A percentile compares a stretch with the other conserved stretches of the same genome.
Evolutionary conservation across 2,329 filamentous ascomycete species (phyloP).

Genomic region (Cladophialophora bantiana): DNA sequence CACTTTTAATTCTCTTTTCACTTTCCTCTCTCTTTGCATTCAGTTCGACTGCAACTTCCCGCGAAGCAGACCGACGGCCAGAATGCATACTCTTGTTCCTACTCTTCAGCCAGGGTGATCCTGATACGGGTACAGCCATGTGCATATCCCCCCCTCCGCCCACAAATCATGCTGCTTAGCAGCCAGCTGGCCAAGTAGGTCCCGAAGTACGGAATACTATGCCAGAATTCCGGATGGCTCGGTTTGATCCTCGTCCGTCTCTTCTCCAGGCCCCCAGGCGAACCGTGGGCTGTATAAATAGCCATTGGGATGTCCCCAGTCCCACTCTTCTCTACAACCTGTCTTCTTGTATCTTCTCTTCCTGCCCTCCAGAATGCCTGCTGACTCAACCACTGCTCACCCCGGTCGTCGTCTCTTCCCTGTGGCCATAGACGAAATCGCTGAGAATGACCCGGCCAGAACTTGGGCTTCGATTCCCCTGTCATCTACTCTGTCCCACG

Average conservation of each 20-base stretch:
- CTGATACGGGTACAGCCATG: too few relatives aligned
- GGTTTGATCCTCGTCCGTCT: neutral
- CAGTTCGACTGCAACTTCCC: too few relatives aligned
- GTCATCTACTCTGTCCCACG: conserved; percentile 3
- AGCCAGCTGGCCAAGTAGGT: neutral
- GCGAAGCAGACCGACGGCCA: too few relatives aligned
- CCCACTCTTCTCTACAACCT: neutral
- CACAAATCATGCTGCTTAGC: neutral
- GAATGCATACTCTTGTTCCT: too few relatives aligned
- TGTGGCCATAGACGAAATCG: conserved; percentile 15
- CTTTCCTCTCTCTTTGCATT: neutral
- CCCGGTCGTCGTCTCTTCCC: conserved; percentile 16
- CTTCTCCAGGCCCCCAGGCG: neutral
- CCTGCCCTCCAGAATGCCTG: neutral
- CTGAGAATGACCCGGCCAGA: conserved; percentile 8
- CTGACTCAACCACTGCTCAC: neutral
- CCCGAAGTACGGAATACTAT: neutral
- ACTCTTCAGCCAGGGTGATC: too few relatives aligned
- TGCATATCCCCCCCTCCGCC: too few relatives aligned
- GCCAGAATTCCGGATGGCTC: neutral
- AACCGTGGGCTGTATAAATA: neutral
- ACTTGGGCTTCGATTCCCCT: conserved; percentile 14
- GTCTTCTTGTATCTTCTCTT: neutral
- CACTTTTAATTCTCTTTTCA: neutral
- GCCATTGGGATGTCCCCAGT: neutral